Base-by-base conservation (phyloP, 768 basidiomycete genomes). In the Dentipellis sp. region DNA sequence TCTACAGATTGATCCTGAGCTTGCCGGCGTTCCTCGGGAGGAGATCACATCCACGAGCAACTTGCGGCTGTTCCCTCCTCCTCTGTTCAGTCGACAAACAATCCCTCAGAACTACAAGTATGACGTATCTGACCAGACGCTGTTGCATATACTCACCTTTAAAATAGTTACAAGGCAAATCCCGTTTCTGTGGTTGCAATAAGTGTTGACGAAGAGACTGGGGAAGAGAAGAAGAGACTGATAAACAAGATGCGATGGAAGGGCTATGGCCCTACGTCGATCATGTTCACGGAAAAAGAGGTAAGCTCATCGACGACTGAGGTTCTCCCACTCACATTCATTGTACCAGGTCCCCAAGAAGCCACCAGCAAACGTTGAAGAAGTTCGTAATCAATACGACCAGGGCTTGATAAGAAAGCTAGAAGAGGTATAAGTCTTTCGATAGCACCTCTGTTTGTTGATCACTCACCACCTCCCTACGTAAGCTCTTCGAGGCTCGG, bases 201-300 rank as follows among this genome's bases (percentile, higher is more conserved):
- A 5, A 70, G 78, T 14, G 69, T 86, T 10, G 82, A 88, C 62
- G 86, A 85, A 66, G 80, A 80, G 58, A 92, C 88, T 0, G 90
- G 91, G 22, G 82, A 87, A 63, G 90, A 91, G 67, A 82, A 79
- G 65, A 88, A 86, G 61, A 77, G 91, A 2, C 74, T 91, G n/a
- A 87, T 94, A 57, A 94, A 93, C 66, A 78, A 78, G 57, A 83
- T 84, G 75, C 79, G 90, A n/a, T 91, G 90, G 87, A 91, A 86
- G 65, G 86, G 88, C 14, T 85, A 80, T 62, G 88, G 87, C 5
- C 87, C 88, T 37, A 80, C 81, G 10, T 78, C 85, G 12, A 80
- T 91, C 54, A 75, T 81, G 61, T 90, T 86, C 61, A 64, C 75
- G 6, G 90, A 91, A 60, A 69, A 70, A 57, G 73, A 72, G 61